These are phyloP conservation scores for Rhamnella rubrinervis DNA, from an alignment of 331 rosid genomes.

Conservation along the genomic window DNA sequence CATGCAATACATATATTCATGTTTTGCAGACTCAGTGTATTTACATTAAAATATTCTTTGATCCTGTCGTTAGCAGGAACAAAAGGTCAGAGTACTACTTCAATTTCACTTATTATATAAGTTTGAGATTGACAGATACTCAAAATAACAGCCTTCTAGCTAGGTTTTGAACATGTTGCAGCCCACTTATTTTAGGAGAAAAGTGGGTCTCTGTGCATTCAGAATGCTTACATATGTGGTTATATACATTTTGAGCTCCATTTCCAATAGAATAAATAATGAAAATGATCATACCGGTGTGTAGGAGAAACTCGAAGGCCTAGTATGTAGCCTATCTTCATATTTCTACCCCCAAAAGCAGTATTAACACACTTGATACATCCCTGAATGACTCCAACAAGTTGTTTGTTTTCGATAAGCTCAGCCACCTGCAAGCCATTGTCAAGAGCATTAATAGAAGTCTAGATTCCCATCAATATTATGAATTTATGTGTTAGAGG, in stretches of 20 bases:
- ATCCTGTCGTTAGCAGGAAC: too few species aligned
- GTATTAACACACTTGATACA: slow-evolving; percentile 62
- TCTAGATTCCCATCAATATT: not conserved
- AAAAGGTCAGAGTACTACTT: too few species aligned
- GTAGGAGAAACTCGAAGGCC: slow-evolving; percentile 79
- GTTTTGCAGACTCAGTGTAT: too few species aligned
- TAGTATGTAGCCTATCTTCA: slow-evolving; percentile 64
- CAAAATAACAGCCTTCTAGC: too few species aligned
- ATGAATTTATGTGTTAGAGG: slow-evolving; percentile 2
- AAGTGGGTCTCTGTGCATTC: too few species aligned
- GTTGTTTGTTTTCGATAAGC: slow-evolving; percentile 50
- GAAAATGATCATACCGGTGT: slow-evolving; percentile 39
- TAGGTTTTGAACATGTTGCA: too few species aligned
- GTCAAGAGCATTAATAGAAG: slow-evolving; percentile 5
- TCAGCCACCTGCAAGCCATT: slow-evolving; percentile 62
- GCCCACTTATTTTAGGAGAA: too few species aligned
- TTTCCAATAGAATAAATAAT: not conserved
- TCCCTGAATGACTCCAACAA: slow-evolving; percentile 77
- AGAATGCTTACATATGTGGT: too few species aligned
- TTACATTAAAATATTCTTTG: too few species aligned
- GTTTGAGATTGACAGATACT: too few species aligned
- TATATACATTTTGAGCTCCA: not conserved
- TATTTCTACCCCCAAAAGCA: slow-evolving; percentile 37
- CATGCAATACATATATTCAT: too few species aligned
- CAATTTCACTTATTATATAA: too few species aligned